Evolutionary conservation across 2,329 filamentous ascomycete species (phyloP).

Genomic region (Nothophaeocryptopus gaeumannii): DNA sequence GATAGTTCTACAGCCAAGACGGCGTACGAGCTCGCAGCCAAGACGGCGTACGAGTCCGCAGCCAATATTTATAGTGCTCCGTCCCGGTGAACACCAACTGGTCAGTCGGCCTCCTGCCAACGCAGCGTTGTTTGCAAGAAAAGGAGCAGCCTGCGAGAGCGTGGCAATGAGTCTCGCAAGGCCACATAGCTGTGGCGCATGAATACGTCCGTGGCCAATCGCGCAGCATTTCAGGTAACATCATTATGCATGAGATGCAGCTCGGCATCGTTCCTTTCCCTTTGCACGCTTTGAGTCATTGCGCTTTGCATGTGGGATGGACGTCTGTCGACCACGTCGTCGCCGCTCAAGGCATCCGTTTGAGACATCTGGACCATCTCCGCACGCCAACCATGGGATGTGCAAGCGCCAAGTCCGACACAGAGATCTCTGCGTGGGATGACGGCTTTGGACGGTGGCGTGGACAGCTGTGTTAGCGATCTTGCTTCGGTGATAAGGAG

Average conservation of each 20-base stretch:
- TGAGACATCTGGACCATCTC: too few species aligned
- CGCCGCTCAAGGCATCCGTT: too few species aligned
- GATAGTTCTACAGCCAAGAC: too few species aligned
- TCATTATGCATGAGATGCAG: slow-evolving; percentile 21
- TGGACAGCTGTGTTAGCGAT: background rate
- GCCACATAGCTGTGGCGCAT: slow-evolving; percentile 12
- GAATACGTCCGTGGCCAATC: slow-evolving; percentile 15
- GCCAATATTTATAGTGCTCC: background rate
- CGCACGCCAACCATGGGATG: too few species aligned
- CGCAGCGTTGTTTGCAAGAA: background rate
- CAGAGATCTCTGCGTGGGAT: too few species aligned
- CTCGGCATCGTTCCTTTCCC: slow-evolving; percentile 12
- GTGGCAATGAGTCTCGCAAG: slow-evolving; percentile 1
- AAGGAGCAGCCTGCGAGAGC: background rate
- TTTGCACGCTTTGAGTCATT: slow-evolving; percentile 15
- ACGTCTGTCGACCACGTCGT: too few species aligned
- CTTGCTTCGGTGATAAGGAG: slow-evolving; percentile 5
- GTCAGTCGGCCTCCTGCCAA: too few species aligned
- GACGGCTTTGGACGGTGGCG: too few species aligned
- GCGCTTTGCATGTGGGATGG: slow-evolving; percentile 12
- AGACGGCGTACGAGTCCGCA: background rate
- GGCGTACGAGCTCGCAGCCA: background rate
- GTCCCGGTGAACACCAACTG: background rate
- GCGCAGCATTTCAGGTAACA: slow-evolving; percentile 10
- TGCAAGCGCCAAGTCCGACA: too few species aligned